These are phyloP conservation scores for Rhytidhysteron rufulum DNA, from an alignment of 2,329 filamentous ascomycete species.

Conservation along the genomic window DNA sequence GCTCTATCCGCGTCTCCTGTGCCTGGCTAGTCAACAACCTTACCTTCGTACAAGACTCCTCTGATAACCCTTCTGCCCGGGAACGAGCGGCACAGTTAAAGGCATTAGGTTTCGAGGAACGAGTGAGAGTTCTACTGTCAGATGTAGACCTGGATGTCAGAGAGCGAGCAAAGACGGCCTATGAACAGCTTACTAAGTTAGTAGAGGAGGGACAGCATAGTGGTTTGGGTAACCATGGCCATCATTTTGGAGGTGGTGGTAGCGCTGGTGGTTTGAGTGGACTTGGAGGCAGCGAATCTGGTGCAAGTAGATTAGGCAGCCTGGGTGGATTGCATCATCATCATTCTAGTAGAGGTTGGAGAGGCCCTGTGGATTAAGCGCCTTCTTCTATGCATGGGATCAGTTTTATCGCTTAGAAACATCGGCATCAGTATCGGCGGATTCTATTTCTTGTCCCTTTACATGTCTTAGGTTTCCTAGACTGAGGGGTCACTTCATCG, in stretches of 20 bases:
- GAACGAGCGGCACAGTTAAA: slow-evolving; percentile 67
- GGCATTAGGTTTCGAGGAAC: slow-evolving; percentile 66
- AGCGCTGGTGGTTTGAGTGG: background rate
- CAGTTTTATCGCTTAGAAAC: too few species aligned
- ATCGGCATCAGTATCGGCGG: too few species aligned
- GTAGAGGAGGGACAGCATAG: slow-evolving; percentile 5
- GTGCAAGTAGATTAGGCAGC: background rate
- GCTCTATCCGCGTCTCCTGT: slow-evolving; percentile 71
- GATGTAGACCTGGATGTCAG: slow-evolving; percentile 77
- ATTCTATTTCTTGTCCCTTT: too few species aligned
- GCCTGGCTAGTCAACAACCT: slow-evolving; percentile 85
- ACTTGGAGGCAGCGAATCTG: background rate
- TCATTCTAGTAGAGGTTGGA: background rate
- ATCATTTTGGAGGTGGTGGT: background rate
- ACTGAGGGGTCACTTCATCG: too few species aligned
- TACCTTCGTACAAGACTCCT: slow-evolving; percentile 72
- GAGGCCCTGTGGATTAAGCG: too few species aligned
- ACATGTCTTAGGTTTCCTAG: too few species aligned
- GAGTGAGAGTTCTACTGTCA: slow-evolving; percentile 57
- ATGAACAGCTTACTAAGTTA: slow-evolving; percentile 53
- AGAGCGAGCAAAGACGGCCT: slow-evolving; percentile 76
- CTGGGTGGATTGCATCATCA: background rate
- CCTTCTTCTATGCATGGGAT: too few species aligned
- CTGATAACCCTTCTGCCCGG: slow-evolving; percentile 61
- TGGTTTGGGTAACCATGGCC: background rate